phyloP scores from a whole-genome alignment of 257 asterid species.

The Anisodus acutangulus region DNA sequence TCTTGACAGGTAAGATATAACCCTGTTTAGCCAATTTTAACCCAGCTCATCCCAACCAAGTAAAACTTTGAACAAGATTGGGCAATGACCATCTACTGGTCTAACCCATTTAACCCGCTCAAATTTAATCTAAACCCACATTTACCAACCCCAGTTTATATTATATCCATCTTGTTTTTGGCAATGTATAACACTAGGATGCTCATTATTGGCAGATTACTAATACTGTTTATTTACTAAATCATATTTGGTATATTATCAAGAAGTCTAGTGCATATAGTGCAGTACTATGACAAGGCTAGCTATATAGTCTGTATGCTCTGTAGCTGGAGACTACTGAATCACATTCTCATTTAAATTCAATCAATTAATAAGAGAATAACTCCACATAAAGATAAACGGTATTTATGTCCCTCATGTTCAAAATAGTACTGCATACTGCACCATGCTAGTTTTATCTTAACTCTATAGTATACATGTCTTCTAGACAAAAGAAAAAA shows the following conservation, averaged over 20 bases:
- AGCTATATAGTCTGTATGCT: not conserved
- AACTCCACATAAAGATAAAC: not conserved
- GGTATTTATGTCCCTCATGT: not conserved
- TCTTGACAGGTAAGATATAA: too few relatives aligned
- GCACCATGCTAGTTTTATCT: not conserved
- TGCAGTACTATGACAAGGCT: not conserved
- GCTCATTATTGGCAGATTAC: too few relatives aligned
- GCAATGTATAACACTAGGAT: too few relatives aligned
- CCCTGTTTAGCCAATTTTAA: too few relatives aligned
- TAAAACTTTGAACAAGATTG: too few relatives aligned
- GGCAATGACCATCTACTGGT: too few relatives aligned
- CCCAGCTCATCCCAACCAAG: too few relatives aligned
- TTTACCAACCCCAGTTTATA: too few relatives aligned
- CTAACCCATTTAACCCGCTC: too few relatives aligned
- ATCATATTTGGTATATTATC: not conserved
- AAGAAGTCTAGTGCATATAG: not conserved
- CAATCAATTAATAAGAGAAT: not conserved
- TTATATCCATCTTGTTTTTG: too few relatives aligned
- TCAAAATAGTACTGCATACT: not conserved
- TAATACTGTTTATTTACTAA: too few relatives aligned
- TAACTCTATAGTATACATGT: not conserved
- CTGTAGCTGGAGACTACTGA: not conserved
- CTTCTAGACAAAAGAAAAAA: not conserved
- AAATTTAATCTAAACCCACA: too few relatives aligned
- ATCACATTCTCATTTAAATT: not conserved